Evolutionary conservation across 192 early-diverging fungal species (phyloP).

Genomic region (Glomus cerebriforme): DNA sequence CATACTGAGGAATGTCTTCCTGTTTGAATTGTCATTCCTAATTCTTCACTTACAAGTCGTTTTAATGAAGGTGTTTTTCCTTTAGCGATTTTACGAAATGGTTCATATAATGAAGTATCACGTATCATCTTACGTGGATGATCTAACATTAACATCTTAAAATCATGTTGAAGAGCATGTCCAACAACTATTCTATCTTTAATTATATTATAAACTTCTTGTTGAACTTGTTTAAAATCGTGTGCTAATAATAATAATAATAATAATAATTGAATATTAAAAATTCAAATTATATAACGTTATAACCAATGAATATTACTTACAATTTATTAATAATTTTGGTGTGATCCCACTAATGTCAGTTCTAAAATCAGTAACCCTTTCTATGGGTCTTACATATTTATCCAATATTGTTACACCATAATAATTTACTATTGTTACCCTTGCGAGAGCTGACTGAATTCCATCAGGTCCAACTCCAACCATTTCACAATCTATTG

Average conservation of each 20-base stretch:
- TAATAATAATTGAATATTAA: background rate
- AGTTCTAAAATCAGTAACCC: slow-evolving; percentile 93
- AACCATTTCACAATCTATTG: slow-evolving; percentile 99
- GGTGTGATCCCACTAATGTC: slow-evolving; percentile 90
- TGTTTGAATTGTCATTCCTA: slow-evolving; percentile 83
- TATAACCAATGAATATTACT: background rate
- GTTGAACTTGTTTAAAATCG: slow-evolving; percentile 79
- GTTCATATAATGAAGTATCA: slow-evolving; percentile 81
- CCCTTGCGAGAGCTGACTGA: slow-evolving; percentile 85
- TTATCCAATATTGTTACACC: slow-evolving; percentile 83
- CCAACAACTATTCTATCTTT: slow-evolving; percentile 88
- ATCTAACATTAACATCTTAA: slow-evolving; percentile 70
- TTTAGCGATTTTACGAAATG: slow-evolving; percentile 66
- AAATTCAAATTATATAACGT: background rate
- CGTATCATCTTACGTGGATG: slow-evolving; percentile 80
- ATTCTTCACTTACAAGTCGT: slow-evolving; percentile 69
- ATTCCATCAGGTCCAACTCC: slow-evolving; percentile 85
- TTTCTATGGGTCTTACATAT: slow-evolving; percentile 81
- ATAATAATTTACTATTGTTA: slow-evolving; percentile 93
- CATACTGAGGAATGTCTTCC: slow-evolving; percentile 85
- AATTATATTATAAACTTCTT: slow-evolving; percentile 77
- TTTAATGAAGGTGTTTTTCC: slow-evolving; percentile 74
- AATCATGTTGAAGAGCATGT: slow-evolving; percentile 90
- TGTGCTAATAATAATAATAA: slow-evolving; percentile 47
- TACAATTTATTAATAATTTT: slow-evolving; percentile 50